Evolutionary conservation across 2,329 filamentous ascomycete genomes (phyloP), one percentile per base, ranked within the genome.

Genomic region (Ophiostoma australiae): DNA sequence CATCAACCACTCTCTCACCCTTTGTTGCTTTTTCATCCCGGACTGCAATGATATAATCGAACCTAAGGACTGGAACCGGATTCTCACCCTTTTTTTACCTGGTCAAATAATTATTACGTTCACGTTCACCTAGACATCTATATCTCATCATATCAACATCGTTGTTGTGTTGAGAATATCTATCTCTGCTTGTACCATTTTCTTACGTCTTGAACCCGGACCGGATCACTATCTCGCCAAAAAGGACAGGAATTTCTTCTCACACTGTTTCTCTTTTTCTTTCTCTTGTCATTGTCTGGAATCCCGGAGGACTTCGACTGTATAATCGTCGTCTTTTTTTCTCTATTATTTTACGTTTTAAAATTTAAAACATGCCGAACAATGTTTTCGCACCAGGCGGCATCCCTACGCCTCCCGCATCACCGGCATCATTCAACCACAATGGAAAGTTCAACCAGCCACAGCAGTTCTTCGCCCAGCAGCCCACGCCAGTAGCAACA

Each of bases 391-490:
- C 78, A 69, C 67, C 76, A 74, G 85, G 81, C 79, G 84, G 85
- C 80, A 85, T 86, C 79, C 85, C 84, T 76, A 86, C 85, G 75
- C 85, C 86, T 75, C 86, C 86, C 77, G 83, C 84, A 72, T 87
- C 85, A 74, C 86, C 86, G 72, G 80, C 81, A 72, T 84, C 85
- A 48, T 79, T 78, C 81, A 83, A 85, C 77, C 80, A 82, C 44
- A 48, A 48, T 73, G 77, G 78, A 74, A 84, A 84, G 78, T 83
- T 80, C 76, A 77, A 79, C 63, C 35, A 39, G 15, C 63, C 80
- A 73, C 80, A 81, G 72, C 80, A 55, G 31, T n/a, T 39, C 52
- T 48, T 52, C 27, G 27, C 80, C 72, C 79, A 78, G 72, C 78
- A 77, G 72, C 72, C 75, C 76, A 71, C 80, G 78, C 67, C 76